phyloP scores from a whole-genome alignment of 1,284 basidiomycete genomes.

The Meira nashicola region DNA sequence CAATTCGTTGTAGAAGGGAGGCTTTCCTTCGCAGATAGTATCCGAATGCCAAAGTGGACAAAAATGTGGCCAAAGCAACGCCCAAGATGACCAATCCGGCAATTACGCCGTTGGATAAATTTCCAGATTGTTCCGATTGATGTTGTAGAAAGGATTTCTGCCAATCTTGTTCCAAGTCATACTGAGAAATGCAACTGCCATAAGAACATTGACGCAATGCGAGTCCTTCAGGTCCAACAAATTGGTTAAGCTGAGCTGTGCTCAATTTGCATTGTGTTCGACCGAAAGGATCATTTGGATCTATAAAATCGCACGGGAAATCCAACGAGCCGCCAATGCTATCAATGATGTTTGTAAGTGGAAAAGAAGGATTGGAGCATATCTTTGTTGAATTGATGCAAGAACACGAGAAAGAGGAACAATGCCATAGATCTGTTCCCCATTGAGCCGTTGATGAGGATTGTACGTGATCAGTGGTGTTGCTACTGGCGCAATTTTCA shows the following conservation, averaged over 20 bases:
- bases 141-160: slow-evolving; percentile 9
- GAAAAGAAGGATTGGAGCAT: slow-evolving; percentile 21
- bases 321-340: slow-evolving; percentile 30
- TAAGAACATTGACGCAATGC: slow-evolving; percentile 28
- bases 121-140: background rate
- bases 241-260: slow-evolving; percentile 26
- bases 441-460: slow-evolving; percentile 14
- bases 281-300: slow-evolving; percentile 24
- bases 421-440: slow-evolving; percentile 29
- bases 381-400: slow-evolving; percentile 34
- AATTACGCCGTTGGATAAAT: slow-evolving; percentile 30
- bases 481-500: slow-evolving; percentile 22
- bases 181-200: slow-evolving; percentile 32
- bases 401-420: slow-evolving; percentile 32
- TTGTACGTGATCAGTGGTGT: slow-evolving; percentile 19
- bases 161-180: slow-evolving; percentile 25
- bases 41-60: slow-evolving; percentile 20
- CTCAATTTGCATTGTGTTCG: slow-evolving; percentile 26
- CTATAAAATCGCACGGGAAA: slow-evolving; percentile 40
- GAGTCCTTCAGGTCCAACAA: slow-evolving; percentile 31
- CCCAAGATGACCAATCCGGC: slow-evolving; percentile 34
- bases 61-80: slow-evolving; percentile 21
- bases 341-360: slow-evolving; percentile 32
- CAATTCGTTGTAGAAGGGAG: slow-evolving; percentile 14
- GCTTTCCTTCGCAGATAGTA: slow-evolving; percentile 23